Evolutionary conservation across 805 yeast genomes (phyloP).

Genomic region (Candida corydali): DNA sequence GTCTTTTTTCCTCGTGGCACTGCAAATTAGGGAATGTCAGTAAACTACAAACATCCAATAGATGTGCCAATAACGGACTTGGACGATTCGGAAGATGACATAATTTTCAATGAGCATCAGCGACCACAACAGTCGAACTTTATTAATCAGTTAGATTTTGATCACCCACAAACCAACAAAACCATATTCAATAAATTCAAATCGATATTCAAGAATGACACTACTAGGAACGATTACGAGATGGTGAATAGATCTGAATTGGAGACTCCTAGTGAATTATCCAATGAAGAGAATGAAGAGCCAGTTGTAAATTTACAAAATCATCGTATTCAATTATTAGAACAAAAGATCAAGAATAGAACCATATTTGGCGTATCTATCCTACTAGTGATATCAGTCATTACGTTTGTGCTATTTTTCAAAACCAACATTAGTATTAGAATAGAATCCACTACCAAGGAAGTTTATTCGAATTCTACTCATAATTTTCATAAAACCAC

Average conservation of each 20-base stretch:
- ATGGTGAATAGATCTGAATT: slow-evolving; percentile 9
- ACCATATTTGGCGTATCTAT: slow-evolving; percentile 11
- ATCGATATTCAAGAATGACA: background rate
- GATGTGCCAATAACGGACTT: slow-evolving; percentile 57
- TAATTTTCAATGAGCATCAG: slow-evolving; percentile 18
- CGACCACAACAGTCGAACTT: slow-evolving; percentile 7
- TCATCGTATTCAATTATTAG: slow-evolving; percentile 21
- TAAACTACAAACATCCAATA: slow-evolving; percentile 29
- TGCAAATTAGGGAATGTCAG: slow-evolving; percentile 14
- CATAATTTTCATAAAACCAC: slow-evolving; percentile 75
- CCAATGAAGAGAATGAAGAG: background rate
- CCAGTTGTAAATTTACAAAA: slow-evolving; percentile 16
- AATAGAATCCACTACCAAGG: background rate
- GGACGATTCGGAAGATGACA: slow-evolving; percentile 41
- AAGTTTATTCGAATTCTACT: slow-evolving; percentile 53
- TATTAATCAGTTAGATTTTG: slow-evolving; percentile 22
- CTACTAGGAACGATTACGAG: slow-evolving; percentile 6
- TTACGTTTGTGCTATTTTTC: slow-evolving; percentile 6
- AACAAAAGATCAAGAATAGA: slow-evolving; percentile 17
- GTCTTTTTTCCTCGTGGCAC: background rate
- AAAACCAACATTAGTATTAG: background rate
- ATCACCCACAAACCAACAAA: slow-evolving; percentile 6
- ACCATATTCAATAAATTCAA: slow-evolving; percentile 6
- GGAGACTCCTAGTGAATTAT: slow-evolving; percentile 8
- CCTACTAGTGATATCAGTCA: slow-evolving; percentile 2